phyloP scores from a whole-genome alignment of 2,329 filamentous ascomycete species.

The Diaporthe eres region DNA sequence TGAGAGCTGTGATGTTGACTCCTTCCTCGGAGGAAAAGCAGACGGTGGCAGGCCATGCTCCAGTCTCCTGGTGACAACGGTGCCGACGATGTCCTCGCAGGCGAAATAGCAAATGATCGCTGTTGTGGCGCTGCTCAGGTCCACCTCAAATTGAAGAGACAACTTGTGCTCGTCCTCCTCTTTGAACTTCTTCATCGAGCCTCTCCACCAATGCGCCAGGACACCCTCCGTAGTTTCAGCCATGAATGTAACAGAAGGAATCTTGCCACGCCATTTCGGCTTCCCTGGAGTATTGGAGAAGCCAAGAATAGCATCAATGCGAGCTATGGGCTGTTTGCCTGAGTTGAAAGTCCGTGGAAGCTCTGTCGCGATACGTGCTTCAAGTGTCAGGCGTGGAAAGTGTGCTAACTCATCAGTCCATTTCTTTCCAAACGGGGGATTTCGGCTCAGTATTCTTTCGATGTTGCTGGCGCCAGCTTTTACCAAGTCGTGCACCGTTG shows the following conservation, averaged over 20 bases:
- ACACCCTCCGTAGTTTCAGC: conserved; percentile 78
- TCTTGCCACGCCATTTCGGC: conserved; percentile 73
- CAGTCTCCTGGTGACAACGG: conserved; percentile 54
- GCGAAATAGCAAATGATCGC: conserved; percentile 78
- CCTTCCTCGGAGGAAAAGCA: conserved; percentile 34
- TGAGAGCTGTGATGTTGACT: neutral
- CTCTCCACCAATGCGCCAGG: conserved; percentile 77
- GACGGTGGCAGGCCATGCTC: conserved; percentile 44
- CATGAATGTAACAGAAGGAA: conserved; percentile 80
- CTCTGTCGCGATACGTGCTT: conserved; percentile 40
- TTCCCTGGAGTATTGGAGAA: conserved; percentile 77
- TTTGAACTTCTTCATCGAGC: conserved; percentile 76
- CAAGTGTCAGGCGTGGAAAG: conserved; percentile 75
- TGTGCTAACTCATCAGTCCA: conserved; percentile 73
- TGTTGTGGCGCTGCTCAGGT: conserved; percentile 67
- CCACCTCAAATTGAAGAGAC: conserved; percentile 71
- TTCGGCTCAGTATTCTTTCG: conserved; percentile 81
- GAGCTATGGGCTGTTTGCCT: conserved; percentile 58
- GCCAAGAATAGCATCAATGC: conserved; percentile 76
- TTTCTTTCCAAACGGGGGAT: conserved; percentile 85
- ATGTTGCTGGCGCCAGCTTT: conserved; percentile 78
- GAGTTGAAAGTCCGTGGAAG: neutral
- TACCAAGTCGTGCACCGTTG: conserved; percentile 79
- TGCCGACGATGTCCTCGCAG: conserved; percentile 87
- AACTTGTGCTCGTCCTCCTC: conserved; percentile 63